Conservation (phyloP, 768 basidiomycete genomes). For the Rhodocollybia butyracea region DNA sequence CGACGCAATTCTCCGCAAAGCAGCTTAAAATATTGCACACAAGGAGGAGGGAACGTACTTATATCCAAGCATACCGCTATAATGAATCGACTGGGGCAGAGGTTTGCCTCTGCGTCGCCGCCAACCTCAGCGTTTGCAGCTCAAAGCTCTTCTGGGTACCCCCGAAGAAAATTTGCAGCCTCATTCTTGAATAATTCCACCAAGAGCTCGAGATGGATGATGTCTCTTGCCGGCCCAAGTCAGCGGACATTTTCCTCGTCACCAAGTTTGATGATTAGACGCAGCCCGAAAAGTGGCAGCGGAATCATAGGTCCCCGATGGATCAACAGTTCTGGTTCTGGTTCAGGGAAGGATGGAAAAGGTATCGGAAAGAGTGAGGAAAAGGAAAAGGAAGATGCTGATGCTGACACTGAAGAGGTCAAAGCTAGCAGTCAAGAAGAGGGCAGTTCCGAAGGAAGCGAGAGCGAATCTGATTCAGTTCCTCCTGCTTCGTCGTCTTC, state of each 20-base stretch:
- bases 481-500: conserved; percentile 29
- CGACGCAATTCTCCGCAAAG: neutral
- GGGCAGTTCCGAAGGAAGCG: neutral
- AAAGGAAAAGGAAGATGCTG: neutral
- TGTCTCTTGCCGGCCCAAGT: neutral
- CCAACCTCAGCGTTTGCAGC: neutral
- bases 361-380: neutral
- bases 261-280: neutral
- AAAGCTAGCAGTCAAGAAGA: neutral
- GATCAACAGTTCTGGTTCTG: conserved; percentile 6
- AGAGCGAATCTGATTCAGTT: neutral
- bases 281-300: neutral
- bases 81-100: conserved; percentile 7
- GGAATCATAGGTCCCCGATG: conserved; percentile 6
- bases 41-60: too few species aligned
- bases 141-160: neutral
- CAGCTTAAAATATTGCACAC: neutral
- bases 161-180: neutral
- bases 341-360: conserved; percentile 4
- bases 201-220: conserved; percentile 6
- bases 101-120: neutral
- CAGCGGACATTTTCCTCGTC: conserved; percentile 4
- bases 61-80: neutral
- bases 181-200: neutral
- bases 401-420: neutral